Base-by-base conservation (phyloP, 2,329 filamentous ascomycete species). In the Epichloe festucae region DNA sequence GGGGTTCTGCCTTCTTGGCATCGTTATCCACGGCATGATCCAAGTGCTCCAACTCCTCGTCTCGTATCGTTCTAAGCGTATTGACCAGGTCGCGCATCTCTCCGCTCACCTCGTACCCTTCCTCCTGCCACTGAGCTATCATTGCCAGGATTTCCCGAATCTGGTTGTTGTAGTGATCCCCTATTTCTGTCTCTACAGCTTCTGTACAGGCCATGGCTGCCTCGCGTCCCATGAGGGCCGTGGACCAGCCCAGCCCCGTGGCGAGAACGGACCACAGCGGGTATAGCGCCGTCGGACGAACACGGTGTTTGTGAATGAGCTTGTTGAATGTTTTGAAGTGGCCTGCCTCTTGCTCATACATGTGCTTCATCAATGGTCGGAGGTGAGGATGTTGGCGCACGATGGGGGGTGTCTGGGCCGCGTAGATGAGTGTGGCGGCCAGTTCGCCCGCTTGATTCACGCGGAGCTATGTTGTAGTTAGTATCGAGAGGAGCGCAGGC, bases 171-270 rank as follows among this genome's bases (percentile, higher is more conserved):
- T 98, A 98, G 70, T 98, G 93, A 31, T 82, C 82, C 2, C 93
- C 93, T 56, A 98, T 98, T 73, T 97, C 93, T 6, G 91, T 98
- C 75, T 98, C 93, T 1, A 98, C 91, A 1, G 93, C 93, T 70
- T 98, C 93, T 0, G 93, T 97, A 66, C 93, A 98, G 12, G 93
- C 93, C 93, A 98, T 98, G 38, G 93, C 91, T 2, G 91, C 90
- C 70, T 97, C 89, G 47, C 89, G 80, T 1, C 93, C 90, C 76
- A 98, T 77, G 42, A 93, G 70, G 0, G 87, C 93, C 0, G 93
- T 98, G 4, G 80, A 78, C 89, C 93, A 96, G 17, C 93, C 93
- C 7, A 98, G 70, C 0, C 84, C 80, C 0, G 85, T 84, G 1
- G 93, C 87, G 11, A 90, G 81, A 7, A 82, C 74, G 43, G 84